Evolutionary conservation across 805 yeast species (phyloP), one percentile per base, ranked within the genome.

Genomic region (Saccharomyces cerevisiae): DNA sequence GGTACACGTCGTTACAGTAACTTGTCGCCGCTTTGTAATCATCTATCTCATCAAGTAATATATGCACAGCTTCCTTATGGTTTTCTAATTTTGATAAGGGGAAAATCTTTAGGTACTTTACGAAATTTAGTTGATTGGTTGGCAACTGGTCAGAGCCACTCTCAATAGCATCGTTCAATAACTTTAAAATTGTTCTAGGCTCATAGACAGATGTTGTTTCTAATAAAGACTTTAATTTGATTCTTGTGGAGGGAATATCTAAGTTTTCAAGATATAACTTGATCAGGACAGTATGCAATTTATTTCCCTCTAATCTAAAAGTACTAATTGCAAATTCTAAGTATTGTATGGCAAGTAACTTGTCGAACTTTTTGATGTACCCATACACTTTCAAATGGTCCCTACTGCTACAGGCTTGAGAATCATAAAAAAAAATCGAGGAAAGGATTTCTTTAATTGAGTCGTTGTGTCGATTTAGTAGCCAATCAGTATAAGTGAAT

Each of bases 351-450:
- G 77, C 70, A 30, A 78, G 54, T 5, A 54, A 50, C 1, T 46
- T 43, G 17, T 68, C 64, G 17, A 70, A 63, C 1, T 62, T 52
- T 8, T 68, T 56, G n/a, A 87, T 66, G 62, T 72, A 85, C 1
- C 79, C 76, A 49, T 84, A 71, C 0, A 89, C 82, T 58, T 76
- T 71, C 26, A 69, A 57, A 50, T 78, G 76, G 57, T 87, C 79
- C 51, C 84, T 77, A 13, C 80, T 72, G 55, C 81, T 84, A 55
- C 87, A 78, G 58, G 80, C 81, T 11, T 78, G 76, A 0, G 86
- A 74, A 51, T 84, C 85, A 54, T 79, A 82, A 76, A 88, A 75
- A 59, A 90, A 90, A 0, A 92, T 74, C 22, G 71, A 69, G 56
- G 53, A 67, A 60, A 36, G 79, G 79, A 62, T 74, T 69, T 9